Evolutionary conservation across 768 basidiomycete species (phyloP).

Genomic region (Lentinula lateritia): DNA sequence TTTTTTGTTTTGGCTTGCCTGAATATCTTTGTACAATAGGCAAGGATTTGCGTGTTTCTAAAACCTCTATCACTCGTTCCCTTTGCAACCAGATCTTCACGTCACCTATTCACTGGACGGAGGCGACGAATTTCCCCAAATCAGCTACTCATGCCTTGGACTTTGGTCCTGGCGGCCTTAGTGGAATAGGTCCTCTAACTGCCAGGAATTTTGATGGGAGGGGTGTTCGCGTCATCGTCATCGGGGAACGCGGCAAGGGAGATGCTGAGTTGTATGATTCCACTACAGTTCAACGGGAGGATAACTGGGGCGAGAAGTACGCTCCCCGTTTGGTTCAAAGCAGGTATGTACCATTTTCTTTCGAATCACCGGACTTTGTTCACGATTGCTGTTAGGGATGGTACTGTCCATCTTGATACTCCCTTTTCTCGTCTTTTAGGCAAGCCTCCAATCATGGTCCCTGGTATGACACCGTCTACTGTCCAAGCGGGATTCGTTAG

Average conservation of each 20-base stretch:
- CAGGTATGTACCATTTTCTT: slow-evolving; percentile 46
- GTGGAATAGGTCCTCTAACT: slow-evolving; percentile 89
- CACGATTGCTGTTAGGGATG: slow-evolving; percentile 55
- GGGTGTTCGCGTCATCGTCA: slow-evolving; percentile 84
- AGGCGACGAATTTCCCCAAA: slow-evolving; percentile 85
- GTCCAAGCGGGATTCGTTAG: slow-evolving; percentile 94
- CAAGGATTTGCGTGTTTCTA: slow-evolving; percentile 68
- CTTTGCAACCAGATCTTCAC: slow-evolving; percentile 94
- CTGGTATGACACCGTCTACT: slow-evolving; percentile 98
- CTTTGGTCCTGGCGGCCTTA: slow-evolving; percentile 93
- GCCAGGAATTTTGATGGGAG: slow-evolving; percentile 89
- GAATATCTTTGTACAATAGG: slow-evolving; percentile 38
- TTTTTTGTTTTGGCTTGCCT: not conserved
- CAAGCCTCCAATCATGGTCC: slow-evolving; percentile 98
- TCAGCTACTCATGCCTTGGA: slow-evolving; percentile 92
- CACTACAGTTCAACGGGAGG: slow-evolving; percentile 62
- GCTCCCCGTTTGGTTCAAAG: slow-evolving; percentile 84
- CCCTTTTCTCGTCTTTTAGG: slow-evolving; percentile 94
- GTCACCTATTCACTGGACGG: slow-evolving; percentile 86
- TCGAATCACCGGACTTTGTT: slow-evolving; percentile 7
- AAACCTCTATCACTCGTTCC: slow-evolving; percentile 76
- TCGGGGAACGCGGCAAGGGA: slow-evolving; percentile 87
- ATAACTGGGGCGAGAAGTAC: slow-evolving; percentile 90
- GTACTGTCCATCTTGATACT: slow-evolving; percentile 88
- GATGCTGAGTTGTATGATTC: slow-evolving; percentile 81